These are phyloP conservation scores for Digitaria exilis DNA, from an alignment of 202 grass and related monocot species.

Conservation along the genomic window DNA sequence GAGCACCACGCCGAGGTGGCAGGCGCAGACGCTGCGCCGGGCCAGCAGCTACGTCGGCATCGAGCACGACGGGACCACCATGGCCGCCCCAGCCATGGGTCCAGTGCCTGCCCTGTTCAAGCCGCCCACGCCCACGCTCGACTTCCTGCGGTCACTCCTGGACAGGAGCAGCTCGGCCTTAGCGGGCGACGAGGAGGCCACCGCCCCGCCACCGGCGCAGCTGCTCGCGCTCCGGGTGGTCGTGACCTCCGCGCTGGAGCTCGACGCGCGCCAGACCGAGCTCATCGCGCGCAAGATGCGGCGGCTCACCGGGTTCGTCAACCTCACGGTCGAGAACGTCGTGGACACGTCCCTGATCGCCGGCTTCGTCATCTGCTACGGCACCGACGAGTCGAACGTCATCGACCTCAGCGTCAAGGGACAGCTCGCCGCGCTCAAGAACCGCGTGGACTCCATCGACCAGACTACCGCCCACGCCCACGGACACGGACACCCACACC, in stretches of 20 bases:
- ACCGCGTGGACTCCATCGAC: constrained; percentile 70
- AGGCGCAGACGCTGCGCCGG: constrained; percentile 42
- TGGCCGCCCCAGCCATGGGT: neutral
- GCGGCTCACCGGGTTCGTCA: constrained; percentile 76
- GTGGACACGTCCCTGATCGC: constrained; percentile 83
- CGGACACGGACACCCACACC: neutral
- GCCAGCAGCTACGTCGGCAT: constrained; percentile 40
- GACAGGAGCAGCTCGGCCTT: constrained; percentile 26
- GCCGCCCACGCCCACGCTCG: constrained; percentile 62
- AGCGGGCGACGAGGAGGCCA: constrained; percentile 17
- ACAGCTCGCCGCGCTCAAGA: constrained; percentile 70
- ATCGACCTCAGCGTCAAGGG: constrained; percentile 95
- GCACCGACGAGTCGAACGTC: constrained; percentile 62
- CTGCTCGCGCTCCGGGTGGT: constrained; percentile 60
- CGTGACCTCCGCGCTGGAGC: constrained; percentile 78
- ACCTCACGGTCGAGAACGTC: constrained; percentile 67
- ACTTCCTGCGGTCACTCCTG: constrained; percentile 63
- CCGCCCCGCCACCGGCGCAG: neutral
- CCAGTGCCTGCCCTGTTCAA: constrained; percentile 52
- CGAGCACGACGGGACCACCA: constrained; percentile 18
- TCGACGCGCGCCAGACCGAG: constrained; percentile 70
- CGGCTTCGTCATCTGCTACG: constrained; percentile 86
- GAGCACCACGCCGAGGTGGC: constrained; percentile 40
- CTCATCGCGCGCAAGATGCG: constrained; percentile 94
- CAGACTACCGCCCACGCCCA: constrained; percentile 29